Percentiles rank a stretch among this genome's conserved stretches.
Evolutionary conservation across 2,329 filamentous ascomycete species (phyloP).

Genomic region (Teratosphaeria pseudoeucalypti): DNA sequence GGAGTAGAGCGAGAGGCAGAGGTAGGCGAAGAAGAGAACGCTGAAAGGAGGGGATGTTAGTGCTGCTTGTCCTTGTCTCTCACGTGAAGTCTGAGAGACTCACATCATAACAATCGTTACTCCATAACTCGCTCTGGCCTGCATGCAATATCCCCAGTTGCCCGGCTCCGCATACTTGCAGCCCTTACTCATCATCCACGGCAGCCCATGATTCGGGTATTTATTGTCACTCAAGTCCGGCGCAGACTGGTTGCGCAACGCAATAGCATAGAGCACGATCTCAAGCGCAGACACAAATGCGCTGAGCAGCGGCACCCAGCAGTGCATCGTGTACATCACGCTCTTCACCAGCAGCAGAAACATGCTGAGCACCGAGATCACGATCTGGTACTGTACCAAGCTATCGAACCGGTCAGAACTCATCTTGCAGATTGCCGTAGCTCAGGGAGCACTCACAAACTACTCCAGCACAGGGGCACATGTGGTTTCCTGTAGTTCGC

Average conservation of each 20-base stretch:
- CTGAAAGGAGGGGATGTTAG: constrained; percentile 28
- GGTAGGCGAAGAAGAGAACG: constrained; percentile 49
- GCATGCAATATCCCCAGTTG: constrained; percentile 48
- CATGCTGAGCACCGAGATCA: constrained; percentile 63
- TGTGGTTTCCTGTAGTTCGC: constrained; percentile 56
- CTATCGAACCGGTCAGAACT: constrained; percentile 33
- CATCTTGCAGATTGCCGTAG: neutral
- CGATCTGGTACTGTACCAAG: constrained; percentile 65
- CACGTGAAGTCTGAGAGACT: constrained; percentile 25
- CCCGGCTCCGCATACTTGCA: constrained; percentile 43
- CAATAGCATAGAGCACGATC: constrained; percentile 53
- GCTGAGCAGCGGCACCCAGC: constrained; percentile 58
- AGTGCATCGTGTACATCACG: constrained; percentile 58
- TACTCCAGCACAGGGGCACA: constrained; percentile 62
- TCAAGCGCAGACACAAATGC: constrained; percentile 48
- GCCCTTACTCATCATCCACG: constrained; percentile 66
- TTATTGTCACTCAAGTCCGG: constrained; percentile 60
- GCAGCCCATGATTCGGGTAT: constrained; percentile 49
- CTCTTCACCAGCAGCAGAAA: constrained; percentile 66
- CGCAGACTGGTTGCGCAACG: constrained; percentile 60
- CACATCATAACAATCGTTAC: constrained; percentile 59
- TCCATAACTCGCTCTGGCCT: constrained; percentile 59
- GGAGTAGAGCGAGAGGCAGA: constrained; percentile 49
- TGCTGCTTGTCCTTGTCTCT: constrained; percentile 3
- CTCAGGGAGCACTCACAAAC: constrained; percentile 44